Evolutionary conservation across 129 eudicot genomes (phyloP).

Genomic region (Centrapalus pauciflorus): DNA sequence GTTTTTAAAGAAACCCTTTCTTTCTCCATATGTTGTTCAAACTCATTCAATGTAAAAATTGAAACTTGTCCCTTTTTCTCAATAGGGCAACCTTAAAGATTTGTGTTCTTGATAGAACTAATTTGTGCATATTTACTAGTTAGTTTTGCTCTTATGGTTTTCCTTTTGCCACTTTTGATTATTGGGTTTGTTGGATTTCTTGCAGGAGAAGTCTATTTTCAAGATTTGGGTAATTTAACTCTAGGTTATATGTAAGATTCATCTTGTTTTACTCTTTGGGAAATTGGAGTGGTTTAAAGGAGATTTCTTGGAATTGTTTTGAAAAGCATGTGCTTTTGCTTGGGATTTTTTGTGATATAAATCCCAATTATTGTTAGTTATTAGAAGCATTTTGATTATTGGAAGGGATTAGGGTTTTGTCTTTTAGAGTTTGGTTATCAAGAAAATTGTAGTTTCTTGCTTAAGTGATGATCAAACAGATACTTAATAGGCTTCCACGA

Average conservation of each 20-base stretch:
- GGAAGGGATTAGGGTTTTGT: neutral
- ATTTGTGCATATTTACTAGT: neutral
- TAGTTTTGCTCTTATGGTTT: neutral
- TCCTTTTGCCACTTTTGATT: conserved; percentile 2
- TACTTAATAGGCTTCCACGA: conserved; percentile 57
- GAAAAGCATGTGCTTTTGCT: conserved; percentile 4
- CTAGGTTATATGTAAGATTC: conserved; percentile 4
- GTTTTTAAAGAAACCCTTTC: conserved; percentile 6
- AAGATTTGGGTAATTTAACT: conserved; percentile 6
- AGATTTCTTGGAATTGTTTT: conserved; percentile 4
- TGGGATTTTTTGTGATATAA: neutral
- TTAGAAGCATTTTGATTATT: conserved; percentile 9
- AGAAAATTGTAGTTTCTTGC: conserved; percentile 15
- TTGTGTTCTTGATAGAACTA: neutral
- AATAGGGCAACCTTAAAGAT: neutral
- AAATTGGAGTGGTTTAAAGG: conserved; percentile 13
- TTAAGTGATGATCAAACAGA: conserved; percentile 53
- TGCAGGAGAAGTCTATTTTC: conserved; percentile 22
- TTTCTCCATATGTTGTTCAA: neutral
- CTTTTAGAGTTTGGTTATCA: neutral
- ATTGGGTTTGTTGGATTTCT: conserved; percentile 13
- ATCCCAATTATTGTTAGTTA: conserved; percentile 1
- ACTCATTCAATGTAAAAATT: neutral
- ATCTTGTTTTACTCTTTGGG: conserved; percentile 14
- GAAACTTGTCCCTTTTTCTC: neutral